Base-by-base conservation (phyloP, 73 alveolate species). In the Paramecium caudatum region DNA sequence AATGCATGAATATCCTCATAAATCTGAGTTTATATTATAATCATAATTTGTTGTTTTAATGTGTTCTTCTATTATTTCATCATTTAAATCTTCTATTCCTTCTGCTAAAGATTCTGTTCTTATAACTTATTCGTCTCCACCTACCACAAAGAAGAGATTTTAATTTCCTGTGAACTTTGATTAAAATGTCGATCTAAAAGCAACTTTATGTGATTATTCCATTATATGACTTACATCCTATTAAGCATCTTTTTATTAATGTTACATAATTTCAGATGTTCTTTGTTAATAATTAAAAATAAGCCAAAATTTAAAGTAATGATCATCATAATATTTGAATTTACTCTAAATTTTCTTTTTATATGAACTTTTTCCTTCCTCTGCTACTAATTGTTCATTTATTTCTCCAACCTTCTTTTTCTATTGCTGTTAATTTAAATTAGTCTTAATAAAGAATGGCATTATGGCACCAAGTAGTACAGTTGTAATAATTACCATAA, bases 401-500 rank as follows among this genome's bases (percentile, higher is more conserved):
- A 13, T 7, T 17, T 65, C 83, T 1, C 8, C 47, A 12, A 65
- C 83, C 34, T 65, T 33, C 17, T 36, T 33, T 32, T 32, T 27
- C 10, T 10, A 6, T 10, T 41, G 15, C 15, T 41, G 49, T 7
- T 41, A 17, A 13, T 80, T 80, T 1, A 86, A 63, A 37, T 62
- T 86, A 12, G 65, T 36, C 4, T 61, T 63, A 15, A 86, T 63
- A 86, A 63, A 86, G 19, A 61, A n/a, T 1, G 93, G 93, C 93
- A 86, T 86, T 12, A 86, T 46, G 17, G 85, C 93, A 37, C 93
- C 93, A 4, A 86, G 19, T 12, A 86, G 5, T 0, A 86, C 65
- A 1, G 93, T 86, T 8, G 93, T 86, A 6, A 86, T 8, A 16
- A 86, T 86, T 41, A 86, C 93, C 69, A 86, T 63, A 63, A 86